Evolutionary conservation across 2,329 filamentous ascomycete genomes (phyloP).

Genomic region (Hymenoscyphus fructigenus): DNA sequence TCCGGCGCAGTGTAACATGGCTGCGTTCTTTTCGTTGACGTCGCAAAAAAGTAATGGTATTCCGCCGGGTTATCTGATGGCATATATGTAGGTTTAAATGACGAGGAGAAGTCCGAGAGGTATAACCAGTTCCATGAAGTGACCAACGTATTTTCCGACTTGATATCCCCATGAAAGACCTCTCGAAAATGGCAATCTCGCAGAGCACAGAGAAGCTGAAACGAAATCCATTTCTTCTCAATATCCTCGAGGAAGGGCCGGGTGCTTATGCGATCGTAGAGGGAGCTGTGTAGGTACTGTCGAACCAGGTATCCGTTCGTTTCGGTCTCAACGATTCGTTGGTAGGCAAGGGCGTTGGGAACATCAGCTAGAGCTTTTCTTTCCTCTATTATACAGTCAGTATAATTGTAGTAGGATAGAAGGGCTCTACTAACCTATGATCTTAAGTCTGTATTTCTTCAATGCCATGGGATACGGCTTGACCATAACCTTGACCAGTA

Average conservation of each 20-base stretch:
- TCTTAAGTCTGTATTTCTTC: constrained; percentile 72
- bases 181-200: constrained; percentile 88
- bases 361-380: constrained; percentile 76
- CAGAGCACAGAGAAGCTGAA: constrained; percentile 88
- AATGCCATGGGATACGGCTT: constrained; percentile 88
- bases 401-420: neutral
- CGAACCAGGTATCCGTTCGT: constrained; percentile 90
- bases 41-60: constrained; percentile 97
- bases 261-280: constrained; percentile 96
- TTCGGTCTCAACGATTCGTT: constrained; percentile 87
- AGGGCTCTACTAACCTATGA: constrained; percentile 60
- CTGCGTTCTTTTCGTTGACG: constrained; percentile 69
- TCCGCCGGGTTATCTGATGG: constrained; percentile 96
- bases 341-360: constrained; percentile 87
- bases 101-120: constrained; percentile 92
- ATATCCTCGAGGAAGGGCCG: constrained; percentile 95
- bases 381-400: constrained; percentile 58
- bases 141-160: constrained; percentile 94
- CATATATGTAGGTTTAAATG: constrained; percentile 90
- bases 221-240: constrained; percentile 98
- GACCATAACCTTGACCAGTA: constrained; percentile 91
- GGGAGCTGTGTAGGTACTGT: constrained; percentile 92
- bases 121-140: constrained; percentile 99
- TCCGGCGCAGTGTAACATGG: constrained; percentile 97
- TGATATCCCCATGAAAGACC: constrained; percentile 96